Conservation (phyloP, 495 filamentous ascomycete species). For the Podospora pseudoanserina region DNA sequence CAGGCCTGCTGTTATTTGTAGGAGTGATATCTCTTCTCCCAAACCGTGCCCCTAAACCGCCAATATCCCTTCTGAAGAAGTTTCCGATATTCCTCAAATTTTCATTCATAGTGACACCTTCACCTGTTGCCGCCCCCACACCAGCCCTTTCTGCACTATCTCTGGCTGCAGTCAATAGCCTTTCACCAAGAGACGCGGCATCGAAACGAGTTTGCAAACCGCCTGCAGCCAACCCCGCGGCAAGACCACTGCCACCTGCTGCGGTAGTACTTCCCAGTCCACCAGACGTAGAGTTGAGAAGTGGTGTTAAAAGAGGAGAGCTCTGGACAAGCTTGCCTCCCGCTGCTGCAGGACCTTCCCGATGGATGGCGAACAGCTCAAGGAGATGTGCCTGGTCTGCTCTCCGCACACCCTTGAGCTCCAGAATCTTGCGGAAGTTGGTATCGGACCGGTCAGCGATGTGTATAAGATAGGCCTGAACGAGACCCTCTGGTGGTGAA, state of each 20-base stretch:
- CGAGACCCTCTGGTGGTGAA: conserved; percentile 84
- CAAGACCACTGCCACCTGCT: conserved; percentile 10
- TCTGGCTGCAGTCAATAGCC: conserved; percentile 73
- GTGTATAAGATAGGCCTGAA: conserved; percentile 94
- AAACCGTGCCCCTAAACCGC: conserved; percentile 75
- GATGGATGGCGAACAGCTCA: conserved; percentile 85
- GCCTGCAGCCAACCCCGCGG: conserved; percentile 38
- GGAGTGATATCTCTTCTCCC: conserved; percentile 46
- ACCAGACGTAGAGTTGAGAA: conserved; percentile 43
- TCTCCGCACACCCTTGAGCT: conserved; percentile 83
- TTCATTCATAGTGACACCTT: conserved; percentile 68
- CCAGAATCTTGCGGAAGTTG: conserved; percentile 96
- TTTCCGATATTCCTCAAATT: conserved; percentile 93
- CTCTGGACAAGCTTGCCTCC: conserved; percentile 54
- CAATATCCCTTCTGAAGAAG: conserved; percentile 88
- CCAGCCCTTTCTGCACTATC: conserved; percentile 82
- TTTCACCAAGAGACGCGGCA: conserved; percentile 69
- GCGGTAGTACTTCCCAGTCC: neutral
- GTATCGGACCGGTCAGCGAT: conserved; percentile 84
- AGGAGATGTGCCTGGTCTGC: conserved; percentile 77
- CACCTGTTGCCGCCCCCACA: conserved; percentile 67
- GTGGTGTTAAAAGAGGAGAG: conserved; percentile 59
- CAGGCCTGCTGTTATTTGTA: conserved; percentile 19
- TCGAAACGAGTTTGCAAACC: conserved; percentile 68
- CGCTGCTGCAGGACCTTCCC: conserved; percentile 56